Evolutionary conservation across 208 protist species (phyloP), one percentile per base, ranked within the genome.

Genomic region (Leishmania aethiopica): DNA sequence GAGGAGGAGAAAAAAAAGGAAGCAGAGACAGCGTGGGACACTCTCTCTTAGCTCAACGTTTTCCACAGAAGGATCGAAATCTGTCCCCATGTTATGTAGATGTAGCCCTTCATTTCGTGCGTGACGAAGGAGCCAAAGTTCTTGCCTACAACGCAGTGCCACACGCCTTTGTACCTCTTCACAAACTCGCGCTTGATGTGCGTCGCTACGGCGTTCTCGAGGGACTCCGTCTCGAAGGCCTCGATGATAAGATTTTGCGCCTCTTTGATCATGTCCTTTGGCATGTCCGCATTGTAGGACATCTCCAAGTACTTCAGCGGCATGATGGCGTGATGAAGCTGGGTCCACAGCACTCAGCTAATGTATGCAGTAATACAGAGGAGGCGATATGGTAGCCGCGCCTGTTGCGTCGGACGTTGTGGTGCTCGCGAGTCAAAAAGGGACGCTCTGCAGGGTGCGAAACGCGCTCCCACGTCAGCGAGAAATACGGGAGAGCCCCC

Each of bases 51-150:
- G 59, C 84, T 96, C 32, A 97, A 92, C 2, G 91, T 93, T 83
- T 97, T 97, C 95, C 95, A 99, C 45, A 99, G 93, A 37, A 99
- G 93, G 75, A 99, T 95, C 37, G 99, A 99, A 35, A 99, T 93
- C 82, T 99, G 98, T 17, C 99, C 99, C 83, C 99, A 94, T 69
- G 99, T 99, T 82, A 99, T 99, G 93, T 99, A 99, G 84, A 99
- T 99, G 89, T 99, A 99, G 35, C 91, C 91, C 85, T 98, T 98
- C 79, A 99, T 99, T 88, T 99, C 99, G 87, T 99, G 99, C 1
- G 99, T 99, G 28, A 99, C 99, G 85, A 99, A 99, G 45, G 99
- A 99, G 64, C 99, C 99, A 91, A 99, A 99, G 93, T 99, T 99
- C 81, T 99, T 95, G 66, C 99, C 99, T n/a, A 99, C 99, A 79